These are phyloP conservation scores for Canavalia gladiata DNA, from an alignment of 306 rosid species.

Conservation along the genomic window DNA sequence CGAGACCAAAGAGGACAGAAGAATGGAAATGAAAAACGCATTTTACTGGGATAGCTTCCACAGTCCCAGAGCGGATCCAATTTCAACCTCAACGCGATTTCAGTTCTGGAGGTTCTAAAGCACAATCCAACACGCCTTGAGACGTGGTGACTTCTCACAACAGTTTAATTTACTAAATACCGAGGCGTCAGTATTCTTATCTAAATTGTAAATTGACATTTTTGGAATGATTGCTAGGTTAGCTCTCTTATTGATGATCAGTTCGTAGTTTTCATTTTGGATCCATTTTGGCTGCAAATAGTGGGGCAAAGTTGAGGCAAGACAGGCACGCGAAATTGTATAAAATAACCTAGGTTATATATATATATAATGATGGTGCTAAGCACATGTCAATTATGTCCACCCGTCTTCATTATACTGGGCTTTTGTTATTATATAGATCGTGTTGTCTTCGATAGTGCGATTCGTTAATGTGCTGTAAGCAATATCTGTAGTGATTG, in stretches of 20 bases:
- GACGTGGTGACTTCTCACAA: not conserved
- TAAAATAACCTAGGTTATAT: slow-evolving; percentile 32
- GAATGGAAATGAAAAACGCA: slow-evolving; percentile 61
- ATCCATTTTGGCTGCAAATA: slow-evolving; percentile 25
- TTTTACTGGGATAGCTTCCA: slow-evolving; percentile 47
- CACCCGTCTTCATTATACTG: not conserved
- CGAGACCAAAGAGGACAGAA: slow-evolving; percentile 74
- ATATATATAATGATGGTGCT: not conserved
- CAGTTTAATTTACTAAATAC: not conserved
- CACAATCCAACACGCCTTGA: slow-evolving; percentile 5
- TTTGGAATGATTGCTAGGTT: not conserved
- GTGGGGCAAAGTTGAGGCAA: not conserved
- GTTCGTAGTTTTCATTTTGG: not conserved
- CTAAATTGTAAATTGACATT: not conserved
- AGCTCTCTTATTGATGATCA: slow-evolving; percentile 9
- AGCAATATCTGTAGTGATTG: not conserved
- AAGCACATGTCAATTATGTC: not conserved
- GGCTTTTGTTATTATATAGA: too few species aligned
- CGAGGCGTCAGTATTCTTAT: not conserved
- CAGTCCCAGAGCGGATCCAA: slow-evolving; percentile 53
- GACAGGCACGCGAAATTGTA: too few species aligned
- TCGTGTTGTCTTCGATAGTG: not conserved
- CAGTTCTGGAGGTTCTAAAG: slow-evolving; percentile 26
- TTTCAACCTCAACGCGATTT: slow-evolving; percentile 19
- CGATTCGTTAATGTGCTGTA: not conserved